Conservation (phyloP, 2,329 filamentous ascomycete genomes). For the Scorias spongiosa region DNA sequence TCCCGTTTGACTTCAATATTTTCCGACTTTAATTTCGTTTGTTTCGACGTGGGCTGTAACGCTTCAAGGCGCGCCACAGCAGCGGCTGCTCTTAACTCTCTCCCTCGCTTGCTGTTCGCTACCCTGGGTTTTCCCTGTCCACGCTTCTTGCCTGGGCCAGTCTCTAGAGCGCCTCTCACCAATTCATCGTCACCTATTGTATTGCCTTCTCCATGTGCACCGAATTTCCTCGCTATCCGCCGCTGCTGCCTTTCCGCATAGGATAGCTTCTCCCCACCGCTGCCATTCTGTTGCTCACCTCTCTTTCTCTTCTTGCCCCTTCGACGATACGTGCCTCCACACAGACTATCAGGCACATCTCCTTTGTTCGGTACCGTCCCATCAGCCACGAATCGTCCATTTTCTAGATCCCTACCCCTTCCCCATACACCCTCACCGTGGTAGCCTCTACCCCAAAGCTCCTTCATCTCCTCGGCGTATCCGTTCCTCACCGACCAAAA, state of each 20-base stretch:
- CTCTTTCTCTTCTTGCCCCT: conserved; percentile 35
- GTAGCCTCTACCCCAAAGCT: conserved; percentile 54
- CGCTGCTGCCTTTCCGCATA: conserved; percentile 61
- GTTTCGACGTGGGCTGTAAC: conserved; percentile 22
- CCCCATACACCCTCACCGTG: conserved; percentile 78
- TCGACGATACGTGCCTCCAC: conserved; percentile 63
- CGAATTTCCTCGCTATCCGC: conserved; percentile 62
- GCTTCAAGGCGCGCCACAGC: conserved; percentile 57
- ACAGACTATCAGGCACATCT: conserved; percentile 45
- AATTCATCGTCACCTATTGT: conserved; percentile 55
- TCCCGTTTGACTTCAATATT: neutral
- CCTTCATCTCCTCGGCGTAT: conserved; percentile 56
- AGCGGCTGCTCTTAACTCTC: conserved; percentile 62
- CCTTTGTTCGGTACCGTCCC: conserved; percentile 34
- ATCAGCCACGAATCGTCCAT: conserved; percentile 48
- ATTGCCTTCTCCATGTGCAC: conserved; percentile 63
- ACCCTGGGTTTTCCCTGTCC: conserved; percentile 54
- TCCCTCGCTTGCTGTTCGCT: conserved; percentile 56
- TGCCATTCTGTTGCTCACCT: conserved; percentile 35
- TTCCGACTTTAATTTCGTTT: conserved; percentile 3
- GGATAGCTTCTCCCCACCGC: conserved; percentile 33
- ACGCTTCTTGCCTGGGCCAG: conserved; percentile 35
- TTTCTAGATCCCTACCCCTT: conserved; percentile 46
- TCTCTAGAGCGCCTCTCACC: conserved; percentile 50
- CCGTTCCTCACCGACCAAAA: conserved; percentile 70